Percentiles rank a stretch among this genome's conserved stretches.
Evolutionary conservation across 495 filamentous ascomycete species (phyloP).

Genomic region (Immersiella caudata): DNA sequence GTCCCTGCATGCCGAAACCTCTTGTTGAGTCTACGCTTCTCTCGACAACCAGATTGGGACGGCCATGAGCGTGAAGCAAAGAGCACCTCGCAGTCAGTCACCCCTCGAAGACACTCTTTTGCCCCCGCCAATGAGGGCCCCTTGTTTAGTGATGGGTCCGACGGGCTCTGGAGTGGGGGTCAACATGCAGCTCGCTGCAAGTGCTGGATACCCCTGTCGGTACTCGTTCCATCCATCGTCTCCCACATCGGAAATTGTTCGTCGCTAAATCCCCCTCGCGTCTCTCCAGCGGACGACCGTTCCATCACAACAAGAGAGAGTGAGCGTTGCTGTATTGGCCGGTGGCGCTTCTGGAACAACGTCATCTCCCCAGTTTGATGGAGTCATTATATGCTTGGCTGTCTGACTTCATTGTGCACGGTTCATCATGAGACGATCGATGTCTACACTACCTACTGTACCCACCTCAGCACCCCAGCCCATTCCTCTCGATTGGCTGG

Average conservation of each 20-base stretch:
- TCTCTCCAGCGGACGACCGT: not conserved
- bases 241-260: conserved; percentile 16
- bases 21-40: too few species aligned
- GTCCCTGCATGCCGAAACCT: too few species aligned
- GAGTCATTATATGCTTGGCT: not conserved
- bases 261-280: not conserved
- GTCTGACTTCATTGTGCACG: not conserved
- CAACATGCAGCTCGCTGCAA: conserved; percentile 25
- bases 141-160: conserved; percentile 11
- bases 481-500: not conserved
- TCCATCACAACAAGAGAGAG: not conserved
- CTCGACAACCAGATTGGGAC: too few species aligned
- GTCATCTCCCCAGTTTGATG: not conserved
- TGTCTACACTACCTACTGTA: too few species aligned
- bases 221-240: conserved; percentile 12
- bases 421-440: not conserved
- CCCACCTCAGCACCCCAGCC: not conserved
- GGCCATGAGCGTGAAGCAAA: too few species aligned
- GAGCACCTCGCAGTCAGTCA: not conserved
- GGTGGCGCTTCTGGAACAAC: not conserved
- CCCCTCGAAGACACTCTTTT: not conserved
- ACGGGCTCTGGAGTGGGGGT: conserved; percentile 26
- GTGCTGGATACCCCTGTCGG: conserved; percentile 27
- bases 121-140: conserved; percentile 7
- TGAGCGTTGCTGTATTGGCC: not conserved